These are phyloP conservation scores for Pyrus hybrid DNA, from an alignment of 331 rosid species.

Conservation along the genomic window DNA sequence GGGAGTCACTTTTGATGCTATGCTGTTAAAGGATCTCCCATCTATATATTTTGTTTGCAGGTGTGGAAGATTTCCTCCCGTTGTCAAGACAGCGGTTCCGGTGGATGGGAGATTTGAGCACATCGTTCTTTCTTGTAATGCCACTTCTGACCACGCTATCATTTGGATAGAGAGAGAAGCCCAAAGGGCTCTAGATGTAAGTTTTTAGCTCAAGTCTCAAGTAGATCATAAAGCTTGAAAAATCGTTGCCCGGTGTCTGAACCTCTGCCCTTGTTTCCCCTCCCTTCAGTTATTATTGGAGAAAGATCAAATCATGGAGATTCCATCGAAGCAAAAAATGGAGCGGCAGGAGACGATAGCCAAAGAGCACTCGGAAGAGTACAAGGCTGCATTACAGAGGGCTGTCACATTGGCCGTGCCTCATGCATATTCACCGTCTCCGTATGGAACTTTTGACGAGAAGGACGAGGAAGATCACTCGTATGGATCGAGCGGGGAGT, in stretches of 20 bases:
- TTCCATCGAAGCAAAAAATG: constrained; percentile 75
- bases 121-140: constrained; percentile 86
- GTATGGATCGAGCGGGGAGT: constrained; percentile 33
- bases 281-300: constrained; percentile 49
- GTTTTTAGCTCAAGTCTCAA: constrained; percentile 18
- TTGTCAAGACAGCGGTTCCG: constrained; percentile 87
- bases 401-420: constrained; percentile 81
- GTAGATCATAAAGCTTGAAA: neutral
- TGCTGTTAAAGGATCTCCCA: neutral
- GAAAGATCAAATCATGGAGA: constrained; percentile 48
- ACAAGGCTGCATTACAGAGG: constrained; percentile 82
- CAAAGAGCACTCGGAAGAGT: constrained; percentile 54
- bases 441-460: constrained; percentile 65
- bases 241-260: neutral
- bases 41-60: constrained; percentile 29
- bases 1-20: neutral
- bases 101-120: constrained; percentile 96
- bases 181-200: constrained; percentile 65
- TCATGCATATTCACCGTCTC: constrained; percentile 54
- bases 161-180: constrained; percentile 95
- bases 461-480: constrained; percentile 35
- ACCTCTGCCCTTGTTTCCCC: neutral
- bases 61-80: constrained; percentile 78
- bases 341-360: constrained; percentile 62
- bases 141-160: constrained; percentile 88